Evolutionary conservation across 2,329 filamentous ascomycete species (phyloP).

Genomic region (Cryphonectria parasitica): DNA sequence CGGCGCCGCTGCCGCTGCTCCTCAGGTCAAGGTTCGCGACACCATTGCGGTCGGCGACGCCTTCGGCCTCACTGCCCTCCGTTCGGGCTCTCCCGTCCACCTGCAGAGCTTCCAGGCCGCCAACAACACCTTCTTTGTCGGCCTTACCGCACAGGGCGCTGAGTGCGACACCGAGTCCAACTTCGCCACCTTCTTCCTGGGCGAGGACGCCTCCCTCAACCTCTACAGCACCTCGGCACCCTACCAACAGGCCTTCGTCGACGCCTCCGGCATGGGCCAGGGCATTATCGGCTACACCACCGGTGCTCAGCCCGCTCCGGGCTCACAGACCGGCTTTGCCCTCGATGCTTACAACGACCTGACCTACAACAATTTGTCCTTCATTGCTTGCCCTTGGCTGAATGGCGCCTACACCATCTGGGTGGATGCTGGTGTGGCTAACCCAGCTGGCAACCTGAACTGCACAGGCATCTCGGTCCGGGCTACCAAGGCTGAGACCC

Average conservation of each 20-base stretch:
- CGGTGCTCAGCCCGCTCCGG: conserved; percentile 43
- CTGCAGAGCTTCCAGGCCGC: conserved; percentile 50
- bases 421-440: conserved; percentile 37
- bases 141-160: conserved; percentile 50
- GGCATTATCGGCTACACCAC: conserved; percentile 58
- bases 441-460: conserved; percentile 42
- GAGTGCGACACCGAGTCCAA: conserved; percentile 49
- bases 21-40: conserved; percentile 35
- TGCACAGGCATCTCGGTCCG: conserved; percentile 44
- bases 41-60: conserved; percentile 27
- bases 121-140: conserved; percentile 48
- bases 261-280: conserved; percentile 63
- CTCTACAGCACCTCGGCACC: conserved; percentile 49
- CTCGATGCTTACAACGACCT: conserved; percentile 50
- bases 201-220: conserved; percentile 47
- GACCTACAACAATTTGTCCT: conserved; percentile 46
- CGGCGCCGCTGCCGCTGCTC: conserved; percentile 39
- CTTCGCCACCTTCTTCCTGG: conserved; percentile 55
- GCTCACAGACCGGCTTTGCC: conserved; percentile 52
- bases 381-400: conserved; percentile 58
- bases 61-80: conserved; percentile 56
- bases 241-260: conserved; percentile 55
- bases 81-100: conserved; percentile 54
- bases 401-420: conserved; percentile 49
- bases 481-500: conserved; percentile 6